A percentile compares a stretch with the other conserved stretches of the same genome.
phyloP scores from a whole-genome alignment of 257 asterid genomes.

The Solanum medicagineum region DNA sequence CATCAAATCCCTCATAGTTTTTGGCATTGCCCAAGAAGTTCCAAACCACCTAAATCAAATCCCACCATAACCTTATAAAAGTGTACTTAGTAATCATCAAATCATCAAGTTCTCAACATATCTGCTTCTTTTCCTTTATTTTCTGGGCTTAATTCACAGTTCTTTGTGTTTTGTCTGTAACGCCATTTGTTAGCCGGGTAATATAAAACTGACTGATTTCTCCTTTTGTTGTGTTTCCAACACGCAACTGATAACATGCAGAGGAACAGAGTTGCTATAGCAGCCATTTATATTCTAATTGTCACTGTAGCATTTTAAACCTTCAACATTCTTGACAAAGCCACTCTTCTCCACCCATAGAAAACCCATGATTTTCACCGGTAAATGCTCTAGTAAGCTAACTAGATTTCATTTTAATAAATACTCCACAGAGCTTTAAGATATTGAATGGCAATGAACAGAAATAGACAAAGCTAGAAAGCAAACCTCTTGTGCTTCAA shows the following conservation, averaged over 20 bases:
- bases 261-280: not conserved
- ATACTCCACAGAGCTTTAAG: not conserved
- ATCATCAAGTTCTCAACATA: not conserved
- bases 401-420: not conserved
- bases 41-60: not conserved
- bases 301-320: not conserved
- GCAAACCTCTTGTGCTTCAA: conserved; percentile 89
- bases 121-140: not conserved
- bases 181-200: not conserved
- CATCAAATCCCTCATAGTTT: not conserved
- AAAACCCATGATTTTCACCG: not conserved
- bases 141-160: not conserved
- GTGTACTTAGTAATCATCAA: not conserved
- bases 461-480: not conserved
- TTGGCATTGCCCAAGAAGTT: not conserved
- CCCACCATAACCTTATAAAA: not conserved
- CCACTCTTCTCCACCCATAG: not conserved
- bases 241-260: not conserved
- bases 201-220: not conserved
- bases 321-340: not conserved
- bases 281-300: not conserved
- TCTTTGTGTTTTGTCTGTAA: not conserved
- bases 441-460: not conserved
- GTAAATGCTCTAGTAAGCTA: not conserved
- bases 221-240: not conserved